phyloP scores from a whole-genome alignment of 768 basidiomycete species.

The Lyophyllum atratum region DNA sequence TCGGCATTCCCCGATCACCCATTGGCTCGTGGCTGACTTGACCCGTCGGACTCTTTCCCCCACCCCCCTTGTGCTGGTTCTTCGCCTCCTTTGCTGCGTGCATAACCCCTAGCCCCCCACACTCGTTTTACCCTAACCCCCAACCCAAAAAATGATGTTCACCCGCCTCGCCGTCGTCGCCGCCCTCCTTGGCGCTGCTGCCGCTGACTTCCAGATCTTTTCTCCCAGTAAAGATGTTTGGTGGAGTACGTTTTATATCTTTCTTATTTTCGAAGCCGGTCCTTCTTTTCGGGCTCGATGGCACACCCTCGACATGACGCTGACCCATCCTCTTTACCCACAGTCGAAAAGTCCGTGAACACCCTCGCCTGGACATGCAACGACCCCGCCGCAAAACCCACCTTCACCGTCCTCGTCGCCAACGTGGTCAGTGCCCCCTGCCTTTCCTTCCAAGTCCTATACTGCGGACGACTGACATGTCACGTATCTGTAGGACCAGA shows the following conservation, averaged over 20 bases:
- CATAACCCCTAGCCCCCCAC: conserved; percentile 3
- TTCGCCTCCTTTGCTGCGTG: neutral
- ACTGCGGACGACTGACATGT: neutral
- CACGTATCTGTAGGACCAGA: conserved; percentile 24
- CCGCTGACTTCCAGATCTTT: conserved; percentile 46
- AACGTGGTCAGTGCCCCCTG: conserved; percentile 30
- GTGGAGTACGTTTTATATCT: conserved; percentile 56
- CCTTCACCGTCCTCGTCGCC: conserved; percentile 55
- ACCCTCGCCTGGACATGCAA: conserved; percentile 62
- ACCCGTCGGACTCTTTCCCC: neutral
- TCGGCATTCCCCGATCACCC: neutral
- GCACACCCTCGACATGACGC: neutral
- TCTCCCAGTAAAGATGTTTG: conserved; percentile 47
- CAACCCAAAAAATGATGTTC: conserved; percentile 13
- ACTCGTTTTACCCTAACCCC: conserved; percentile 8
- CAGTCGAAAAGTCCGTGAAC: conserved; percentile 61
- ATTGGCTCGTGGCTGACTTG: neutral
- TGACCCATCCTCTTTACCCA: neutral
- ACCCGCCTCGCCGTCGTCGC: conserved; percentile 33
- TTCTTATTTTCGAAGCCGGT: neutral
- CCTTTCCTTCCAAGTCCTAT: neutral
- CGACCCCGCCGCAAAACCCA: conserved; percentile 28
- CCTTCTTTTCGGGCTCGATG: no score
- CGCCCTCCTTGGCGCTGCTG: conserved; percentile 37
- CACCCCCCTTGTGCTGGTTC: neutral